A percentile compares a stretch with the other conserved stretches of the same genome.
phyloP scores from a whole-genome alignment of 2,329 filamentous ascomycete species.

The Rutstroemia sp. region DNA sequence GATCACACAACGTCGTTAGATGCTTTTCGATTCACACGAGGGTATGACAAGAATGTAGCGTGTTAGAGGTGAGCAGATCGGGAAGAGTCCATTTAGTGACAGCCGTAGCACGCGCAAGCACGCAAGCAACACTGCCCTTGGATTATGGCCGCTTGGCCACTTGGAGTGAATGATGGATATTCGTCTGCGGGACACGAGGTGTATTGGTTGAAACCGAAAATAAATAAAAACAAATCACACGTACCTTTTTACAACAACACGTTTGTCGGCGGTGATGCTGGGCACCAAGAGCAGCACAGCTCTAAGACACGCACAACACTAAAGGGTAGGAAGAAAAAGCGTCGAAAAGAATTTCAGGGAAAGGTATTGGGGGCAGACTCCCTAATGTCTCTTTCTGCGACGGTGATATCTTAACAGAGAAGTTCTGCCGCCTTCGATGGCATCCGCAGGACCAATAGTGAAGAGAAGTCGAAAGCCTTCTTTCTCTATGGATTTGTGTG shows the following conservation, averaged over 20 bases:
- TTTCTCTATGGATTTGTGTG: background rate
- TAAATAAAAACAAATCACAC: slow-evolving; percentile 5
- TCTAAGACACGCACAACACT: slow-evolving; percentile 17
- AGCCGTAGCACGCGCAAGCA: background rate
- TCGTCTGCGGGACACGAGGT: slow-evolving; percentile 2
- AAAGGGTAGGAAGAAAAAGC: background rate
- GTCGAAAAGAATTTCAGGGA: background rate
- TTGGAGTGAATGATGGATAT: slow-evolving; percentile 11
- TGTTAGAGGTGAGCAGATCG: background rate
- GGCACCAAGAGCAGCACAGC: slow-evolving; percentile 20
- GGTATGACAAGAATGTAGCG: slow-evolving; percentile 6
- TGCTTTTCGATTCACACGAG: slow-evolving; percentile 12
- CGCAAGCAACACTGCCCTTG: background rate
- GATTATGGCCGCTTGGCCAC: slow-evolving; percentile 6
- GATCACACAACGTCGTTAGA: slow-evolving; percentile 22
- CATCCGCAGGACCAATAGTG: slow-evolving; percentile 6
- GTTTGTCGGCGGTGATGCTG: slow-evolving; percentile 17
- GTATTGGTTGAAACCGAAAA: slow-evolving; percentile 1
- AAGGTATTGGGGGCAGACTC: background rate
- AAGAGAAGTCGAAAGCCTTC: slow-evolving; percentile 2
- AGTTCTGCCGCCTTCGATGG: slow-evolving; percentile 9
- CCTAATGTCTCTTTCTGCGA: slow-evolving; percentile 9
- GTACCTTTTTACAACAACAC: slow-evolving; percentile 14
- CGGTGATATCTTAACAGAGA: slow-evolving; percentile 9
- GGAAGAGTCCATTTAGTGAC: slow-evolving; percentile 3